Evolutionary conservation across 768 basidiomycete species (phyloP).

Genomic region (Leccinellum albellum): DNA sequence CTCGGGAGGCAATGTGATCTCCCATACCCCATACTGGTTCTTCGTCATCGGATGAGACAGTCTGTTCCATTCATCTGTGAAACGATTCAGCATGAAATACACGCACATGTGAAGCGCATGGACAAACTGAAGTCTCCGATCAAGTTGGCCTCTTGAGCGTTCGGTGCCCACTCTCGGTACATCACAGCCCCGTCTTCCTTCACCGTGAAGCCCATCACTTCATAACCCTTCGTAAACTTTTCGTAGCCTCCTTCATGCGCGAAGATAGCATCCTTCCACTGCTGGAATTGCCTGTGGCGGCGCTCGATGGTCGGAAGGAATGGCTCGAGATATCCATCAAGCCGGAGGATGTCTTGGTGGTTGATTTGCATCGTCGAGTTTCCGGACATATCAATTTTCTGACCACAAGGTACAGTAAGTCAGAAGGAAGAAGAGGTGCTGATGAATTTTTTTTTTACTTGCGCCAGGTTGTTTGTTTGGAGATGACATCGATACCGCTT

Average conservation of each 20-base stretch:
- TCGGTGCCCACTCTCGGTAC: conserved; percentile 97
- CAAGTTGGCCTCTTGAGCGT: conserved; percentile 73
- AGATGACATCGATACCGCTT: neutral
- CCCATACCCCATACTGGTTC: conserved; percentile 86
- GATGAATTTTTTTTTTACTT: conserved; percentile 1
- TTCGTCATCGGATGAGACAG: conserved; percentile 82
- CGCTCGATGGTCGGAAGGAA: conserved; percentile 65
- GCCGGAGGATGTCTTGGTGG: conserved; percentile 52
- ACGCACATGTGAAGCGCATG: neutral
- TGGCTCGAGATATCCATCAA: conserved; percentile 75
- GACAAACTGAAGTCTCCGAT: conserved; percentile 96
- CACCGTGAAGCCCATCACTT: conserved; percentile 70
- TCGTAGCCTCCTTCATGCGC: conserved; percentile 81
- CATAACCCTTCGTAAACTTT: conserved; percentile 54
- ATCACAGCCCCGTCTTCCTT: conserved; percentile 60
- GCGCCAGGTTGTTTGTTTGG: neutral
- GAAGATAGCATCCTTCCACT: conserved; percentile 76
- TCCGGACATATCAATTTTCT: conserved; percentile 35
- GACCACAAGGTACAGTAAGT: neutral
- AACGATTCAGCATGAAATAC: conserved; percentile 2
- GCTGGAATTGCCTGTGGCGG: conserved; percentile 63
- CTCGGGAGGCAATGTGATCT: conserved; percentile 68
- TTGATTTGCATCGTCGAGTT: conserved; percentile 44
- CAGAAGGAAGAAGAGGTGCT: conserved; percentile 1
- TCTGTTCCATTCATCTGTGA: conserved; percentile 83